Evolutionary conservation across 208 protist genomes (phyloP).

Genomic region (Porcisia deanei): DNA sequence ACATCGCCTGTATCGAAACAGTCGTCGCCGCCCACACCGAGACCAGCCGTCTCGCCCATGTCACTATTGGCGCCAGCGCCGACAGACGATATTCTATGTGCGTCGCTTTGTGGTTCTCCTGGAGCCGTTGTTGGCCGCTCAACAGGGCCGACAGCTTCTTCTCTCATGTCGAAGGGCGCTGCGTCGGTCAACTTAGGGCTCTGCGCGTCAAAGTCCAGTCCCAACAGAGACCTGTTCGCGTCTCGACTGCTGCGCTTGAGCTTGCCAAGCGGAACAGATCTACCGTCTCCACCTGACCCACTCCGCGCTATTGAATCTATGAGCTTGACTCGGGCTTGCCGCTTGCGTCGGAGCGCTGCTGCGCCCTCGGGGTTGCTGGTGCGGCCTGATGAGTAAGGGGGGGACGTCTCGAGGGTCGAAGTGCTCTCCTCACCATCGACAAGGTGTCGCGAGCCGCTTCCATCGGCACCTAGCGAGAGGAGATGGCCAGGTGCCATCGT

Average conservation of each 20-base stretch:
- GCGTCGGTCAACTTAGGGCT: not conserved
- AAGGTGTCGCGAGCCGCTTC: not conserved
- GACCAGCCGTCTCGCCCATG: not conserved
- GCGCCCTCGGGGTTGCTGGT: constrained; percentile 17
- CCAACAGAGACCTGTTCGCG: not conserved
- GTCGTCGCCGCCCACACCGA: not conserved
- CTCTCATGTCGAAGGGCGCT: not conserved
- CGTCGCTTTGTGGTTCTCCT: not conserved
- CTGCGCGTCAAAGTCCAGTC: not conserved
- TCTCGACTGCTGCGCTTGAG: not conserved
- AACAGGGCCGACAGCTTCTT: not conserved
- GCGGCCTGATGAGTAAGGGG: constrained; percentile 18
- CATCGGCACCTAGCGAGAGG: not conserved
- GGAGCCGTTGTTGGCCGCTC: not conserved
- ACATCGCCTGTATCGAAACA: not conserved
- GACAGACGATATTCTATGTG: not conserved
- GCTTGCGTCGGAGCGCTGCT: constrained; percentile 11
- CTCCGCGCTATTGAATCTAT: not conserved
- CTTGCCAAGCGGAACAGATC: not conserved
- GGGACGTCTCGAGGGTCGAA: not conserved
- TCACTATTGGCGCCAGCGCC: not conserved
- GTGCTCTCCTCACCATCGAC: not conserved
- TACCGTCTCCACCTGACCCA: not conserved
- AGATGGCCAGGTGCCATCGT: not conserved
- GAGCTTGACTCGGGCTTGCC: not conserved